Base-by-base conservation (phyloP, 2,329 filamentous ascomycete genomes). In the Chaetomiaceae sp. region DNA sequence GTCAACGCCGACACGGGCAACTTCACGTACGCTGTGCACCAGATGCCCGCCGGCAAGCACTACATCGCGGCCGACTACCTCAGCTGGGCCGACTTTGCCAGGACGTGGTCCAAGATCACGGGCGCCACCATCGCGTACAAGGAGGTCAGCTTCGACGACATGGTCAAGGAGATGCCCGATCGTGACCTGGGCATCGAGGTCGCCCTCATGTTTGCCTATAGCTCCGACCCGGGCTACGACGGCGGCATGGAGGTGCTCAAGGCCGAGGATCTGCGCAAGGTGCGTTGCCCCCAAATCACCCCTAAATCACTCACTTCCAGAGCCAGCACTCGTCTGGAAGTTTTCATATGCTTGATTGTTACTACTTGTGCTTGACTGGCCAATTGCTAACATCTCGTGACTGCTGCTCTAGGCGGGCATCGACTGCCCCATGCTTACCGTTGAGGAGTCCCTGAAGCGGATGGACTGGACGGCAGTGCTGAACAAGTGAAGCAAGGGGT, bases 21-120 rank as follows among this genome's bases (percentile, higher is more conserved):
- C 56, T 75, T 77, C 44, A 68, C 70, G 13, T 75, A 74, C 44
- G 75, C 73, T 10, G 73, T 78, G 1, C 69, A 67, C 40, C 69
- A 76, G 53, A 74, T 77, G 72, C 70, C 73, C 0, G 68, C 74
- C 0, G 73, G 74, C 1, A 73, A 73, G 41, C 61, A 63, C 1
- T 78, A 77, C 58, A 75, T 78, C 68, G 74, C 74, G 0, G 72
- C 74, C 2, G 68, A 71, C 3, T 67, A 62, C 4, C 73, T 70
- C 58, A 75, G 65, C 25, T 77, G 73, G 73, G 54, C 66, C 4
- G 73, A 77, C 7, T 77, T 68, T 57, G 68, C 74, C 8, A 56
- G 64, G 16, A 61, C 68, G 0, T 77, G 74, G 73, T 65, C 66
- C 13, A 54, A 63, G 5, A 56, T 68, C 3, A 72, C 65, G 2